Evolutionary conservation across 2,329 filamentous ascomycete species (phyloP).

Genomic region (Metarhizium sp.): DNA sequence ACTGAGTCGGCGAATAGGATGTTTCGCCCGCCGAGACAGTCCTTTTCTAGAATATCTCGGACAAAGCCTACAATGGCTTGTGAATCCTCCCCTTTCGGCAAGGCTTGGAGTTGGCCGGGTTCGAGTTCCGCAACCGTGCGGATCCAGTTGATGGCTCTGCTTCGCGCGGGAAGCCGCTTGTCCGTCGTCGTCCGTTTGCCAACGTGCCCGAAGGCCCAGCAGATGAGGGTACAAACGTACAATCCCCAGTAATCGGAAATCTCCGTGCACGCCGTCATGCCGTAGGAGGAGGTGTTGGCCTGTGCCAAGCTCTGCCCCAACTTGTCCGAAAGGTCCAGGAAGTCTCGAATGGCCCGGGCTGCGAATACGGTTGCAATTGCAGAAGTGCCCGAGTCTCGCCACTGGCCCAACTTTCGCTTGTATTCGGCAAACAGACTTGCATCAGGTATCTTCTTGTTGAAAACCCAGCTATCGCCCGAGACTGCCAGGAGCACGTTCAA

Average conservation of each 20-base stretch:
- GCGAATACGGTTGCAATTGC: slow-evolving; percentile 39
- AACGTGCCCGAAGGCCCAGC: slow-evolving; percentile 44
- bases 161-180: slow-evolving; percentile 13
- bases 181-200: slow-evolving; percentile 12
- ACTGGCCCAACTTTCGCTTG: slow-evolving; percentile 34
- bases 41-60: slow-evolving; percentile 34
- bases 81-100: slow-evolving; percentile 23
- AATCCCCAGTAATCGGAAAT: slow-evolving; percentile 45
- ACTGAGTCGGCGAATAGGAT: slow-evolving; percentile 44
- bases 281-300: slow-evolving; percentile 2
- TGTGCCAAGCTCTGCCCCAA: slow-evolving; percentile 11
- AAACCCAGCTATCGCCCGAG: slow-evolving; percentile 49
- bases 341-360: slow-evolving; percentile 39
- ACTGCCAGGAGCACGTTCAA: slow-evolving; percentile 48
- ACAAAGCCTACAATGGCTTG: slow-evolving; percentile 42
- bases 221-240: slow-evolving; percentile 49
- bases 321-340: slow-evolving; percentile 19
- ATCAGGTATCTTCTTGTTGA: slow-evolving; percentile 41
- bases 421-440: slow-evolving; percentile 35
- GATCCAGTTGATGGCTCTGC: slow-evolving; percentile 26
- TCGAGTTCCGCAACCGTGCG: slow-evolving; percentile 30
- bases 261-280: slow-evolving; percentile 17
- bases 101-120: slow-evolving; percentile 28
- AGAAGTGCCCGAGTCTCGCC: slow-evolving; percentile 35
- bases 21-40: slow-evolving; percentile 38